Evolutionary conservation across 75 land plant species (phyloP), one percentile per base, ranked within the genome.

Genomic region (Selaginella moellendorffii): DNA sequence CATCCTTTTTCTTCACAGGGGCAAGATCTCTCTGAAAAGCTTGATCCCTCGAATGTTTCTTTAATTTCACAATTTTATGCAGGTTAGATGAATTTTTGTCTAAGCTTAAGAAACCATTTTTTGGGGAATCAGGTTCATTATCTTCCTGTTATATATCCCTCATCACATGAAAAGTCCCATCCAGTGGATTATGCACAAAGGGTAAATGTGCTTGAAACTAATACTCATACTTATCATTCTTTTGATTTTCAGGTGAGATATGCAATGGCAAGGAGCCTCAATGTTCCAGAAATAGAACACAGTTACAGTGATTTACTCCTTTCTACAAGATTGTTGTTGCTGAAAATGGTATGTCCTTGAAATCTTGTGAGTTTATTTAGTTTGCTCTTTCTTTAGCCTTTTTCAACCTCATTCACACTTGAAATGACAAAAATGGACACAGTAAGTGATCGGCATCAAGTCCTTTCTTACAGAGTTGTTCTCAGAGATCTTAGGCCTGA

Each of bases 31-130:
- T n/a, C 65, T 92, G 58, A 65, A 54, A 30, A 88, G 73, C 72
- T 80, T 92, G 30, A 71, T 92, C 73, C 80, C 85, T 31, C 80
- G 90, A 58, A 92, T 83, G 96, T 78, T 92, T 63, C 79, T 83
- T 0, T 96, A 92, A 70, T 79, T 92, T 59, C 85, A 81, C 69
- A 92, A 92, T 77, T 88, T 82, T 51, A 78, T 83, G 84, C 83
- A 82, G 81, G 82, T 83, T 30, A 21, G 30, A 58, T 17, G 22
- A 8, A n/a, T 58, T 17, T 17, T 10, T 20, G 21, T 58, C 12
- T 58, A 21, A 8, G 9, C 9, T 9, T 58, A n/a, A 58, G 10
- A 14, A 12, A 8, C 20, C 20, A 1, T 21, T 42, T 63, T 29
- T 54, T 27, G 80, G 92, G 86, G 20, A 20, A 14, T 69, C 79